Evolutionary conservation across 2,329 filamentous ascomycete species (phyloP).

Genomic region (Fusarium zealandicum): DNA sequence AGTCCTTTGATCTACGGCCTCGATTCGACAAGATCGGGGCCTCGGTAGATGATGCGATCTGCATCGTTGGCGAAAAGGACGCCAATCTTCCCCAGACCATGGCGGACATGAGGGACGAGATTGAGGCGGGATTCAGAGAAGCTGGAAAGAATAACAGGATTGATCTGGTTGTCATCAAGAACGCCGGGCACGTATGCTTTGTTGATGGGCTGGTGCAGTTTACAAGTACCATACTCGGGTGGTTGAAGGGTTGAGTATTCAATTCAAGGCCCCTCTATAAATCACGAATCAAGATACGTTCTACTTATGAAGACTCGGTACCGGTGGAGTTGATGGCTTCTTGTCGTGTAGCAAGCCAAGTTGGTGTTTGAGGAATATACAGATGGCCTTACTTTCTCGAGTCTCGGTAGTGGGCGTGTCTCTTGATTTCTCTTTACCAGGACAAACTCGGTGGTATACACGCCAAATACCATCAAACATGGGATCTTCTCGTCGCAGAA

Average conservation of each 20-base stretch:
- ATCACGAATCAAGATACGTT: background rate
- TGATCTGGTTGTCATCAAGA: conserved; percentile 46
- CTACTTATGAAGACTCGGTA: too few relatives aligned
- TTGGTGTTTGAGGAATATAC: too few relatives aligned
- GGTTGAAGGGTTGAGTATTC: conserved; percentile 8
- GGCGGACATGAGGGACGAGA: conserved; percentile 46
- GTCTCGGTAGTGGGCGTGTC: too few relatives aligned
- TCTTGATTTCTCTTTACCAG: too few relatives aligned
- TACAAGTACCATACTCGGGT: conserved; percentile 6
- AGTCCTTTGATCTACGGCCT: conserved; percentile 50
- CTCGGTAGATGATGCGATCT: conserved; percentile 46
- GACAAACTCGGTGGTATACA: too few relatives aligned
- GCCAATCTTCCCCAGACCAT: conserved; percentile 51
- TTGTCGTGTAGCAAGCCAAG: too few relatives aligned
- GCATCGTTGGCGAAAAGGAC: conserved; percentile 53
- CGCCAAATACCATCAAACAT: too few relatives aligned
- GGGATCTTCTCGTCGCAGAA: too few relatives aligned
- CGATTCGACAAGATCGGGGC: conserved; percentile 44
- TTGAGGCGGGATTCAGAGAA: conserved; percentile 45
- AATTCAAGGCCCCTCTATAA: background rate
- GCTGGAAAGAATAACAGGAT: conserved; percentile 39
- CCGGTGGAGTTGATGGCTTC: too few relatives aligned
- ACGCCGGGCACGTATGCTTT: conserved; percentile 50
- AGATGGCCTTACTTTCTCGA: too few relatives aligned
- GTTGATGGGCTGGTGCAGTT: conserved; percentile 49